Conservation (phyloP, 169 alveolate species). For the Plasmodium cynomolgi region DNA sequence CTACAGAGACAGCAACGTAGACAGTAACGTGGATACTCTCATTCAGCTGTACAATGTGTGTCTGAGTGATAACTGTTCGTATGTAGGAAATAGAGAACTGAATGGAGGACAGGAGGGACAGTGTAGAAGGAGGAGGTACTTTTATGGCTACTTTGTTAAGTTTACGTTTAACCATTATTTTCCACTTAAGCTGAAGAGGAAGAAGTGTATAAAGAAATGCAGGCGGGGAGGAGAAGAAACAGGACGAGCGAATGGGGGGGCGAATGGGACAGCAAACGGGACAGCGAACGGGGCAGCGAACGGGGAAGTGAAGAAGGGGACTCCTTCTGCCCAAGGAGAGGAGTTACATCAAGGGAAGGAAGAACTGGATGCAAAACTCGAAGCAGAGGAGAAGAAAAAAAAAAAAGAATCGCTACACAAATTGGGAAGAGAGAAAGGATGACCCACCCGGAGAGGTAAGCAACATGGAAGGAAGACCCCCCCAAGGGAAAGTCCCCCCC, state of each 20-base stretch:
- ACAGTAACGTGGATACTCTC: conserved; percentile 1
- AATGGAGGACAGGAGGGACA: not conserved
- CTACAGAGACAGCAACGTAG: conserved; percentile 13
- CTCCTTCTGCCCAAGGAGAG: not conserved
- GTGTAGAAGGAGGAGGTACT: conserved; percentile 18
- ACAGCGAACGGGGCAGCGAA: not conserved
- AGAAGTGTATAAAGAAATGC: not conserved
- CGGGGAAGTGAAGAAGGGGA: not conserved
- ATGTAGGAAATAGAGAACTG: conserved; percentile 9
- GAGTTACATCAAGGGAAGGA: not conserved
- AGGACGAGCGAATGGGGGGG: not conserved
- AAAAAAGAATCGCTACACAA: not conserved
- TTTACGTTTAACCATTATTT: conserved; percentile 50
- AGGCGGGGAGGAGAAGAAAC: not conserved
- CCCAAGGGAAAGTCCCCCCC: not conserved
- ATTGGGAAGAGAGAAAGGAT: not conserved
- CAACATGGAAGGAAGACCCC: not conserved
- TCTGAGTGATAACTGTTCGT: conserved; percentile 13
- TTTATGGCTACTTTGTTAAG: conserved; percentile 54
- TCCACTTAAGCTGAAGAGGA: conserved; percentile 45
- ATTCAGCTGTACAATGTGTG: conserved; percentile 28
- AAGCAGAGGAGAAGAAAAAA: not conserved
- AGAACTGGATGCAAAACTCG: not conserved
- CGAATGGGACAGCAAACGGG: not conserved
- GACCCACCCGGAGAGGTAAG: not conserved